phyloP scores from a whole-genome alignment of 2,329 filamentous ascomycete genomes.

The Fusarium floridanum region DNA sequence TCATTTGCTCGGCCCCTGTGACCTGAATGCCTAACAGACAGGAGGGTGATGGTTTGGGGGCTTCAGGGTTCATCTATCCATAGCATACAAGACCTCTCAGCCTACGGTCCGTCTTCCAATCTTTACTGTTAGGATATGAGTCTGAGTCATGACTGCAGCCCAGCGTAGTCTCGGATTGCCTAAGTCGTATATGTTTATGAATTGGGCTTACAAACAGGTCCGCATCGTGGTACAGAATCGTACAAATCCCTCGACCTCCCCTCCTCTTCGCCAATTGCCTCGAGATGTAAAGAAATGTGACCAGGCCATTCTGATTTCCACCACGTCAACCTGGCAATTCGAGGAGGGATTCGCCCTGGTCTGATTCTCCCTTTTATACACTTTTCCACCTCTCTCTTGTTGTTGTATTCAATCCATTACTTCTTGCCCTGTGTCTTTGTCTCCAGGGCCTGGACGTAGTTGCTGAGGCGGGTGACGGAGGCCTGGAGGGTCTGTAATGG shows the following conservation, averaged over 20 bases:
- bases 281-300: slow-evolving; percentile 15
- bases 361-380: slow-evolving; percentile 34
- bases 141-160: background rate
- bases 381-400: slow-evolving; percentile 15
- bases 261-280: slow-evolving; percentile 14
- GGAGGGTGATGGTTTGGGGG: background rate
- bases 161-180: background rate
- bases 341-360: slow-evolving; percentile 12
- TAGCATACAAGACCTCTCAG: background rate
- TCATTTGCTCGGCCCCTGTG: background rate
- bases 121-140: background rate
- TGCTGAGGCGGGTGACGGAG: slow-evolving; percentile 87
- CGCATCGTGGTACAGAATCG: slow-evolving; percentile 26
- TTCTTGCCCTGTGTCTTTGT: slow-evolving; percentile 82
- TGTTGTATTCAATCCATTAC: slow-evolving; percentile 61
- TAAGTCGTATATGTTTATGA: slow-evolving; percentile 5
- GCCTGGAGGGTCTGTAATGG: slow-evolving; percentile 80
- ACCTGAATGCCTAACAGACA: background rate
- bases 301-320: slow-evolving; percentile 30
- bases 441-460: slow-evolving; percentile 86
- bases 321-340: slow-evolving; percentile 10
- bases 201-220: slow-evolving; percentile 27
- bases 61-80: background rate
- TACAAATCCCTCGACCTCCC: slow-evolving; percentile 17
- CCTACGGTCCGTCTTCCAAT: background rate